phyloP scores from a whole-genome alignment of 2,329 filamentous ascomycete genomes.

The Lecanosticta acicola region DNA sequence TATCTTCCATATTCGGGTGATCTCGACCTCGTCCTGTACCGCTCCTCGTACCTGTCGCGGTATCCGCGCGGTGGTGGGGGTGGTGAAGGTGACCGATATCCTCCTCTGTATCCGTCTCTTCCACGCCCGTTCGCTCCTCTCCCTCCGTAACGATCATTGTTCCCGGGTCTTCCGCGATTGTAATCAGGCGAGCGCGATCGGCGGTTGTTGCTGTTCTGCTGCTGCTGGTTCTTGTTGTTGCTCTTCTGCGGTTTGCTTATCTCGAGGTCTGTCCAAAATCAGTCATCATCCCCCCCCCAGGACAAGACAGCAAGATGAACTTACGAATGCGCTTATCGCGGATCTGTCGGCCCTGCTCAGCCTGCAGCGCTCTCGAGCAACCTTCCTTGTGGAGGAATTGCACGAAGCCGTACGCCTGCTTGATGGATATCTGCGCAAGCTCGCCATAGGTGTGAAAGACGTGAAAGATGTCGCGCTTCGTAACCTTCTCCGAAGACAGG shows the following conservation, averaged over 20 bases:
- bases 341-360: slow-evolving; percentile 73
- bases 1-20: slow-evolving; percentile 39
- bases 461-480: slow-evolving; percentile 89
- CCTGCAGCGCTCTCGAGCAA: slow-evolving; percentile 67
- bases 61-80: slow-evolving; percentile 36
- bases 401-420: slow-evolving; percentile 94
- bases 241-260: slow-evolving; percentile 71
- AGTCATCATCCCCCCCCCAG: too few relatives aligned
- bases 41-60: slow-evolving; percentile 29
- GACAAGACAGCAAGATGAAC: too few relatives aligned
- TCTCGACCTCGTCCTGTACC: slow-evolving; percentile 33
- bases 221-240: slow-evolving; percentile 16
- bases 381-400: slow-evolving; percentile 77
- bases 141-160: slow-evolving; percentile 35
- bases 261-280: slow-evolving; percentile 62
- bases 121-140: slow-evolving; percentile 29
- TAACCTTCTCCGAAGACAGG: slow-evolving; percentile 84
- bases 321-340: slow-evolving; percentile 90
- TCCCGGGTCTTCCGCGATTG: slow-evolving; percentile 45
- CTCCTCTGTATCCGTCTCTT: slow-evolving; percentile 55
- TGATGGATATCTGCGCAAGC: slow-evolving; percentile 90
- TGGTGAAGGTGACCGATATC: slow-evolving; percentile 43
- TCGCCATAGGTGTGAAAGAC: slow-evolving; percentile 80
- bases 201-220: slow-evolving; percentile 25
- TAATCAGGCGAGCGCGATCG: slow-evolving; percentile 62